Base-by-base conservation (phyloP, 129 eudicot genomes). In the Artemisia annua region DNA sequence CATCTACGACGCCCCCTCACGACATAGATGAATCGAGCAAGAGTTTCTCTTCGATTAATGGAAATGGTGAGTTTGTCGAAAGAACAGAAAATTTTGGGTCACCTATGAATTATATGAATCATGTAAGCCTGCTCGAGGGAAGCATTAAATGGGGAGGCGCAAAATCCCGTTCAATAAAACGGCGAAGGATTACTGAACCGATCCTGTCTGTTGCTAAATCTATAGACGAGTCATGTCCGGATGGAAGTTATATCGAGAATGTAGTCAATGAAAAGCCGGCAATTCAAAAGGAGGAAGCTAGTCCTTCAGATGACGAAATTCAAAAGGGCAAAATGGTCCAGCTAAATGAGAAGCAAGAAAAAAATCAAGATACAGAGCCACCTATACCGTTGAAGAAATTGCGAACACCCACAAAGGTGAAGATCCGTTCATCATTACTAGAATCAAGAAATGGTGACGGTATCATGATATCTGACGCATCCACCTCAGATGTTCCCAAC, bases 61-160 rank as follows among this genome's bases (percentile, higher is more conserved):
- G 32, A 44, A 78, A 81, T 32, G 74, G 74, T 17, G 78, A 73
- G 28, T 69, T 51, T 48, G 66, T 70, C 63, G 85, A 78, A 72
- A 82, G 53, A 61, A 83, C 75, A 66, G 80, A 74, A 71, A 67
- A 59, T 28, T 13, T 61, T 43, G 87, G 64, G 30, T 67, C 77
- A 51, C 63, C 74, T 44, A 30, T 66, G 53, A 81, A 75, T 49
- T 67, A 54, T 70, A 73, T 66, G 63, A 26, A 65, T 63, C 81
- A 73, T 79, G 61, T 80, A 48, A 83, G 79, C 71, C 79, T 88
- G 48, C 83, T 86, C 30, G 89, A 79, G 78, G 85, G 86, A 28
- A 73, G 80, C 12, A 81, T 90, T 77, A 81, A 63, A 78, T 94
- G 98, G 98, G 98, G 97, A 30, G 88, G 92, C 73, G 89, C 85